Conservation (phyloP, 805 yeast genomes). For the Ascoidea asiatica region DNA sequence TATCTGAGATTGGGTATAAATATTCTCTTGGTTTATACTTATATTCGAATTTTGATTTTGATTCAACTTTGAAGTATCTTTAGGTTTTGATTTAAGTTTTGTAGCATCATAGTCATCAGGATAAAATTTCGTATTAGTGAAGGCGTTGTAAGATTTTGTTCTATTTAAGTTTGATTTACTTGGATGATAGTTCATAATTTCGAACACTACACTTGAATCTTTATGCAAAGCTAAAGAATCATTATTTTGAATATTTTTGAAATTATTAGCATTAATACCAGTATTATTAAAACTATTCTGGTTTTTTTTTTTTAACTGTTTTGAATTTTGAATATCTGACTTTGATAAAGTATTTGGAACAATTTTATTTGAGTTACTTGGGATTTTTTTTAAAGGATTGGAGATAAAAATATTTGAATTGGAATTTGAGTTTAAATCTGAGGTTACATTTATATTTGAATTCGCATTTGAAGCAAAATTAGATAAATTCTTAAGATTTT, state of each 20-base stretch:
- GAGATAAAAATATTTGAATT: background rate
- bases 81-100: too few species aligned
- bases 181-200: background rate
- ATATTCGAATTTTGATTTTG: too few species aligned
- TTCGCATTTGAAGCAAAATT: slow-evolving; percentile 12
- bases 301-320: background rate
- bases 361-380: too few species aligned
- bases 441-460: slow-evolving; percentile 8
- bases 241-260: slow-evolving; percentile 1
- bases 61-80: too few species aligned
- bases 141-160: background rate
- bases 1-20: background rate
- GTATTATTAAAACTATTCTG: background rate
- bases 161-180: background rate
- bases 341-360: background rate
- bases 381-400: too few species aligned
- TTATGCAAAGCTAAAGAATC: background rate
- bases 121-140: background rate
- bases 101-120: background rate
- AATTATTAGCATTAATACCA: background rate
- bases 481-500: background rate
- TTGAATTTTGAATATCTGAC: background rate
- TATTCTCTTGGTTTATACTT: background rate
- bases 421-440: background rate
- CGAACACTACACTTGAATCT: background rate